Conservation (phyloP, 2,329 filamentous ascomycete species). For the Eutypella sp. region DNA sequence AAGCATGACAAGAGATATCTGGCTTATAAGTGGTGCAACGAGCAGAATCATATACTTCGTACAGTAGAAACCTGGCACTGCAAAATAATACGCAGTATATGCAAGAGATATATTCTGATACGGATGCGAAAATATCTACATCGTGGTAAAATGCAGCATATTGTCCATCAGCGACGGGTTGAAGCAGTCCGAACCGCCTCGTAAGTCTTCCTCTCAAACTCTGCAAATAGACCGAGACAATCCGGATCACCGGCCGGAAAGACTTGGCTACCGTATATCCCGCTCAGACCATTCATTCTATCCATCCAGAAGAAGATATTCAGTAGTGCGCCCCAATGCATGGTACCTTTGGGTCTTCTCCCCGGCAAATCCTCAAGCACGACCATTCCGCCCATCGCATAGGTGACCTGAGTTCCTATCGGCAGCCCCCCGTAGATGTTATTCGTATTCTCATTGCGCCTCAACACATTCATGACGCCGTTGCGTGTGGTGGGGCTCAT, state of each 20-base stretch:
- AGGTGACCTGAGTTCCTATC: not conserved
- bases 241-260: not conserved
- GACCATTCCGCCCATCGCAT: not conserved
- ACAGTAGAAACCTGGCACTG: too few relatives aligned
- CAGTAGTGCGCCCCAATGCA: not conserved
- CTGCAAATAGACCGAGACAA: not conserved
- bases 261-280: not conserved
- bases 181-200: not conserved
- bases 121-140: not conserved
- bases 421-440: not conserved
- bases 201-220: not conserved
- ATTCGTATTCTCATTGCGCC: not conserved
- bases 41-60: too few relatives aligned
- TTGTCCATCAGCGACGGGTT: not conserved
- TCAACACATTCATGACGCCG: not conserved
- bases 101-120: too few relatives aligned
- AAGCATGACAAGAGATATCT: too few relatives aligned
- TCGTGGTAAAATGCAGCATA: not conserved
- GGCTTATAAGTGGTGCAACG: too few relatives aligned
- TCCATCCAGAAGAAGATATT: not conserved
- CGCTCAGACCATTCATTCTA: not conserved
- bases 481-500: not conserved
- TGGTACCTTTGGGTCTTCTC: not conserved
- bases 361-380: not conserved
- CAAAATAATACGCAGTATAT: not conserved